Conservation (phyloP, 371 early-diverging fungal species). For the Haplosporangium sp. region DNA sequence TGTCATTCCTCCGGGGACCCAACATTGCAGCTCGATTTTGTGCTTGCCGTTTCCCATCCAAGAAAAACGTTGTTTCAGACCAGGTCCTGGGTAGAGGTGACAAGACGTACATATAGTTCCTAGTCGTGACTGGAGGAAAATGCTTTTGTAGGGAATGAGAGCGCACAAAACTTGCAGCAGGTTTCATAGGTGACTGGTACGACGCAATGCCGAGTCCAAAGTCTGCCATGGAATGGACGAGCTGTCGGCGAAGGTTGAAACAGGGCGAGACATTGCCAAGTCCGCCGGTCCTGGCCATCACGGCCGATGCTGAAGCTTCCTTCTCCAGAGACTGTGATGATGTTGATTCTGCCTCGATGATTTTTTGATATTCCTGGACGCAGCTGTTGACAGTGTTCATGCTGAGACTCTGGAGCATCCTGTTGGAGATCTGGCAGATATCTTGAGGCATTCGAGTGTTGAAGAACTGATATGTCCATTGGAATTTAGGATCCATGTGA, state of each 20-base stretch:
- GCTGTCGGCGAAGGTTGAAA: slow-evolving; percentile 32
- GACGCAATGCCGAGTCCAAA: slow-evolving; percentile 45
- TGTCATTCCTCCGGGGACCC: slow-evolving; percentile 30
- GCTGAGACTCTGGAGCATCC: slow-evolving; percentile 23
- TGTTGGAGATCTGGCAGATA: slow-evolving; percentile 29
- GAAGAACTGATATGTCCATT: slow-evolving; percentile 48
- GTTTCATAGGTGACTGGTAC: slow-evolving; percentile 48
- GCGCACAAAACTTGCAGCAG: slow-evolving; percentile 14
- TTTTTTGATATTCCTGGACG: slow-evolving; percentile 31
- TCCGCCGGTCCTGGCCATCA: neutral
- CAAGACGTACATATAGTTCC: slow-evolving; percentile 41
- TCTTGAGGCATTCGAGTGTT: slow-evolving; percentile 37
- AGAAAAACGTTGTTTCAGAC: slow-evolving; percentile 28
- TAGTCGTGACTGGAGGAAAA: slow-evolving; percentile 38
- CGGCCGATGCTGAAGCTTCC: neutral
- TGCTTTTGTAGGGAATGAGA: slow-evolving; percentile 45
- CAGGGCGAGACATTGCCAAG: slow-evolving; percentile 22
- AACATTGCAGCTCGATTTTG: slow-evolving; percentile 3
- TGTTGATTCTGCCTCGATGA: slow-evolving; percentile 9
- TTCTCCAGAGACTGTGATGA: neutral
- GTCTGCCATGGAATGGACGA: slow-evolving; percentile 47
- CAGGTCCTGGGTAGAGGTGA: slow-evolving; percentile 38
- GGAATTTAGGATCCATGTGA: slow-evolving; percentile 42
- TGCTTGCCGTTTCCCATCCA: slow-evolving; percentile 20
- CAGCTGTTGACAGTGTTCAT: slow-evolving; percentile 20